Evolutionary conservation across 306 rosid genomes (phyloP), one percentile per base, ranked within the genome.

Genomic region (Erythrophleum fordii): DNA sequence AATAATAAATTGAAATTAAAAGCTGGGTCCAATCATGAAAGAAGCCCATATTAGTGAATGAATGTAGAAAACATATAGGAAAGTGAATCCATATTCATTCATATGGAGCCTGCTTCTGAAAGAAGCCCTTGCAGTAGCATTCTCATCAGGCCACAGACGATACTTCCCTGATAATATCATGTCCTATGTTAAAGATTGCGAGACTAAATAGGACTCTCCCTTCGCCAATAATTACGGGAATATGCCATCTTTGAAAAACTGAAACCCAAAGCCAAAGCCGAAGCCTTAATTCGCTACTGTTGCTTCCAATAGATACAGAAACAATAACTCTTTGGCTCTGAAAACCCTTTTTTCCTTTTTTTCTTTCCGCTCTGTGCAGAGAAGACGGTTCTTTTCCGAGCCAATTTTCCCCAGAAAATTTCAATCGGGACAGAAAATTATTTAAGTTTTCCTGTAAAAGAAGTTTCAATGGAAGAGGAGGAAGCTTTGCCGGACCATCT

Each of bases 401-500:
- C 78, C 8, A 70, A 28, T 53, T 82, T 81, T 80, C 82, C 78
- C 76, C 45, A 77, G 86, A 83, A 82, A 82, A 8, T 56, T 78
- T 41, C 80, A 70, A 77, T 82, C 70, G 82, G 75, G 25, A 5
- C 72, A 1, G 11, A n/a, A 18, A 28, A 61, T 42, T 13, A 58
- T 22, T 29, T 34, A 23, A 67, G 60, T 79, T 45, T 22, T 22
- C 55, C 59, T 77, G 78, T 69, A 9, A 73, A 75, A 45, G 39
- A 60, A 23, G 11, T 12, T 11, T 12, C 72, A 5, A 69, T 86
- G 80, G 89, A 69, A 4, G 89, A 66, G 69, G 90, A 85, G 59
- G 97, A 85, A 18, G 73, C 85, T 64, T 48, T 87, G 72, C 93
- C 98, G 68, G 98, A 93, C 84, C 80, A 92, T 71, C 83, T 96